Conservation (phyloP, 768 basidiomycete genomes). For the Mycena latifolia region DNA sequence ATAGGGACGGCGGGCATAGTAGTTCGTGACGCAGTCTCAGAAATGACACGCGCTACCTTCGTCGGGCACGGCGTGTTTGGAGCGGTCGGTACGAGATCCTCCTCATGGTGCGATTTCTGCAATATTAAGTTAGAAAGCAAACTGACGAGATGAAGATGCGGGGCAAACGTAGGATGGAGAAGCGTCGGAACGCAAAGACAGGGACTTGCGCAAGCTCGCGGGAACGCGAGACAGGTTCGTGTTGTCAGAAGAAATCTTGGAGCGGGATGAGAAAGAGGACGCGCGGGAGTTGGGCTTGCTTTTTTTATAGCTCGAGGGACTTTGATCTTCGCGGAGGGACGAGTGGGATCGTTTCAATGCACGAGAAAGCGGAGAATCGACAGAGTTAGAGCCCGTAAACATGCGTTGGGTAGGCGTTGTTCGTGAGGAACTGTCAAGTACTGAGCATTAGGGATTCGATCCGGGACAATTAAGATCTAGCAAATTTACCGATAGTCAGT, state of each 20-base stretch:
- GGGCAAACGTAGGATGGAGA: conserved; percentile 29
- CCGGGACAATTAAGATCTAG: not conserved
- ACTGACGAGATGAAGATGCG: not conserved
- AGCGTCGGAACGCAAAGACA: conserved; percentile 50
- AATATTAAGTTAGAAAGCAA: conserved; percentile 1
- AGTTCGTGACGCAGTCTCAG: not conserved
- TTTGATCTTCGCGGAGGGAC: conserved; percentile 9
- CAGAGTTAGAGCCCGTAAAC: not conserved
- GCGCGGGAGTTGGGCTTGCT: conserved; percentile 14
- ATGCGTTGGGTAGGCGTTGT: not conserved
- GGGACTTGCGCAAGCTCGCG: conserved; percentile 56
- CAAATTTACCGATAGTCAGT: conserved; percentile 8
- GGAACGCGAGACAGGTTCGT: conserved; percentile 33
- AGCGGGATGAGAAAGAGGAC: conserved; percentile 8
- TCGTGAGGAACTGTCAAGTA: conserved; percentile 5
- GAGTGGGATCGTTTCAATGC: conserved; percentile 27
- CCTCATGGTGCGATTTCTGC: not conserved
- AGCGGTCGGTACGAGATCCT: conserved; percentile 21
- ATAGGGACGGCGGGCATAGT: conserved; percentile 54
- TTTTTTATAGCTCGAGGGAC: conserved; percentile 21
- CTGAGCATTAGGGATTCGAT: not conserved
- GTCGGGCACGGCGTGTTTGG: conserved; percentile 22
- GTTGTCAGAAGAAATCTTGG: not conserved
- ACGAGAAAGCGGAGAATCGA: not conserved
- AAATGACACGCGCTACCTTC: conserved; percentile 1